Conservation (phyloP, 768 basidiomycete genomes). For the Naganishia randhawae region DNA sequence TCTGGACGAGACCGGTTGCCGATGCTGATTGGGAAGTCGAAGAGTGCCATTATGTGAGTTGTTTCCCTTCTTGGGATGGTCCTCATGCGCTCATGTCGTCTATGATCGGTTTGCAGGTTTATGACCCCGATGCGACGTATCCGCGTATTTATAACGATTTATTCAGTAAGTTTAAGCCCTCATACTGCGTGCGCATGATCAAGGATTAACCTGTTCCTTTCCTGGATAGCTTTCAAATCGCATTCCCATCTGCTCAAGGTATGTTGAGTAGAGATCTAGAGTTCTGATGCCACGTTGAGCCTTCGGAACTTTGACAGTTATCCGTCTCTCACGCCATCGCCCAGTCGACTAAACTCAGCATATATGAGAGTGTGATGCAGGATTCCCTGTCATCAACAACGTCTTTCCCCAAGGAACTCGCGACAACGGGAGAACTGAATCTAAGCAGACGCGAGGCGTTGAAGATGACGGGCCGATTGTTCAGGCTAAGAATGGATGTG, state of each 20-base stretch:
- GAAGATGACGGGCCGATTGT: slow-evolving; percentile 76
- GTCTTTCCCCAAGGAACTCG: slow-evolving; percentile 79
- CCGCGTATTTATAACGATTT: slow-evolving; percentile 95
- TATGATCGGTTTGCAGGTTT: slow-evolving; percentile 42
- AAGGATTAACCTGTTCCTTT: not conserved
- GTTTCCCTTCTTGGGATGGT: too few relatives aligned
- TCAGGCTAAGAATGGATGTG: slow-evolving; percentile 82
- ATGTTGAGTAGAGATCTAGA: slow-evolving; percentile 40
- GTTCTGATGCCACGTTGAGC: not conserved
- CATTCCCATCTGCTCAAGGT: slow-evolving; percentile 70
- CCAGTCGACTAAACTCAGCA: slow-evolving; percentile 85
- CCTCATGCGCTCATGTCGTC: not conserved
- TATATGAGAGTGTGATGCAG: slow-evolving; percentile 75
- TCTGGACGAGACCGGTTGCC: slow-evolving; percentile 60
- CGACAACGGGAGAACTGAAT: slow-evolving; percentile 68
- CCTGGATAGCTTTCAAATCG: slow-evolving; percentile 72
- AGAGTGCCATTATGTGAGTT: slow-evolving; percentile 78
- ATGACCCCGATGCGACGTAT: slow-evolving; percentile 75
- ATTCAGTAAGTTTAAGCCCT: slow-evolving; percentile 64
- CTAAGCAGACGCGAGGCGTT: slow-evolving; percentile 77
- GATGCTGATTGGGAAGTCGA: slow-evolving; percentile 86
- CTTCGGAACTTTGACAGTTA: slow-evolving; percentile 54
- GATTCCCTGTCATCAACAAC: slow-evolving; percentile 75
- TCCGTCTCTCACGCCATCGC: slow-evolving; percentile 93
- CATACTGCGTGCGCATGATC: not conserved